A percentile compares a stretch with the other conserved stretches of the same genome.
These are phyloP conservation scores for Lipomyces starkeyi DNA, from an alignment of 805 yeast species.

Conservation along the genomic window DNA sequence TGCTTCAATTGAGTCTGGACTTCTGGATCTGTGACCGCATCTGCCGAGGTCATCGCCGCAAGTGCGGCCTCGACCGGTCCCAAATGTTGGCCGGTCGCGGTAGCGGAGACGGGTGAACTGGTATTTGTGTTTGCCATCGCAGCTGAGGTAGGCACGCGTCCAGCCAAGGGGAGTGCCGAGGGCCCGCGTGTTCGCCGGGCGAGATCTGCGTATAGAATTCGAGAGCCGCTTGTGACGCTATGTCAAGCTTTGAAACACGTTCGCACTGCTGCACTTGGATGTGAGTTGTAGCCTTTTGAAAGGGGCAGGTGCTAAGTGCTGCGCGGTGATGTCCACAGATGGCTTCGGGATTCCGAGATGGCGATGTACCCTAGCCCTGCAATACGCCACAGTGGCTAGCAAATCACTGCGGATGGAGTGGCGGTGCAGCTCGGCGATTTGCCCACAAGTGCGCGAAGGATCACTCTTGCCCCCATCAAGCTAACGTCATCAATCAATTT, in stretches of 20 bases:
- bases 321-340: neutral
- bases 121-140: conserved; percentile 6
- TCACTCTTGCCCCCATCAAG: no score
- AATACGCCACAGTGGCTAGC: no score
- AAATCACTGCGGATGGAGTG: no score
- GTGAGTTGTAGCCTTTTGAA: neutral
- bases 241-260: neutral
- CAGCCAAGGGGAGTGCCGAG: neutral
- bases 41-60: conserved; percentile 31
- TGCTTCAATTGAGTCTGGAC: conserved; percentile 27
- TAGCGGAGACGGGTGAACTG: neutral
- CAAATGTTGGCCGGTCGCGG: conserved; percentile 27
- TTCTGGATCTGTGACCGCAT: conserved; percentile 25
- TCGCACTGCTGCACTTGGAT: neutral
- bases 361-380: no score
- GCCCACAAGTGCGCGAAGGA: no score
- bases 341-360: neutral
- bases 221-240: neutral
- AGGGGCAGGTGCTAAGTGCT: neutral
- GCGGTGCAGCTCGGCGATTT: no score
- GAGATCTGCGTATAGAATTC: neutral
- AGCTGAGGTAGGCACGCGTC: conserved; percentile 3
- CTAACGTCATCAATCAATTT: neutral
- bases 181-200: neutral
- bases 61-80: conserved; percentile 33